Conservation (phyloP, 805 yeast genomes). For the Saturnispora kantuleensis region DNA sequence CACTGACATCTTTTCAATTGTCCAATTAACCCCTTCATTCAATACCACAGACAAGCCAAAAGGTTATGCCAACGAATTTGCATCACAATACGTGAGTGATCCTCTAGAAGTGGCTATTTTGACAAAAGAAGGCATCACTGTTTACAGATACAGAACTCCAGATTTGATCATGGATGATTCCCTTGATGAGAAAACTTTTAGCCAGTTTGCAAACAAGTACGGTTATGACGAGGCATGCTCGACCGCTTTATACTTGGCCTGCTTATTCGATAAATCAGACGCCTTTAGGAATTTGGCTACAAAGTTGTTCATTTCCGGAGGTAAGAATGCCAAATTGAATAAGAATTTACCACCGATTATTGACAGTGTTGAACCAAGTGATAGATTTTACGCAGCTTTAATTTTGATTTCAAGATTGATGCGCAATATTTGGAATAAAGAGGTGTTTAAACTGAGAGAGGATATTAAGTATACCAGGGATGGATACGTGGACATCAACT, state of each 20-base stretch:
- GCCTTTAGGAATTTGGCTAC: slow-evolving; percentile 37
- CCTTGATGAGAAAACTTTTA: slow-evolving; percentile 54
- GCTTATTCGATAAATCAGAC: slow-evolving; percentile 57
- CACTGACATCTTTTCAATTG: slow-evolving; percentile 54
- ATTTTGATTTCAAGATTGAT: slow-evolving; percentile 69
- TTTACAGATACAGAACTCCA: slow-evolving; percentile 72
- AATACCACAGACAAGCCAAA: slow-evolving; percentile 64
- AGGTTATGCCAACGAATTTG: slow-evolving; percentile 79
- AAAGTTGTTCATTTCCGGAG: slow-evolving; percentile 42
- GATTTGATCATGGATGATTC: slow-evolving; percentile 61
- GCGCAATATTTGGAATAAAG: slow-evolving; percentile 67
- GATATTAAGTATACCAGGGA: slow-evolving; percentile 26
- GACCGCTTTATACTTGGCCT: slow-evolving; percentile 73
- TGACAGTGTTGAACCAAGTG: slow-evolving; percentile 79
- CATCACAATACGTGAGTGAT: slow-evolving; percentile 66
- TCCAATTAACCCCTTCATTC: slow-evolving; percentile 59
- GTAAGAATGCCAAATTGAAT: slow-evolving; percentile 38
- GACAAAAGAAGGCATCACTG: slow-evolving; percentile 68
- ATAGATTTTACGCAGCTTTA: slow-evolving; percentile 83
- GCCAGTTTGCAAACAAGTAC: slow-evolving; percentile 63
- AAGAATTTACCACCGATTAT: slow-evolving; percentile 33
- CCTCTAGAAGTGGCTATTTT: slow-evolving; percentile 71
- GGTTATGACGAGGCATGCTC: slow-evolving; percentile 89
- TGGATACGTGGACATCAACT: slow-evolving; percentile 29
- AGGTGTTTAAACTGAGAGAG: slow-evolving; percentile 42